Base-by-base conservation (phyloP, 83 land plant genomes). In the Thuja plicata region DNA sequence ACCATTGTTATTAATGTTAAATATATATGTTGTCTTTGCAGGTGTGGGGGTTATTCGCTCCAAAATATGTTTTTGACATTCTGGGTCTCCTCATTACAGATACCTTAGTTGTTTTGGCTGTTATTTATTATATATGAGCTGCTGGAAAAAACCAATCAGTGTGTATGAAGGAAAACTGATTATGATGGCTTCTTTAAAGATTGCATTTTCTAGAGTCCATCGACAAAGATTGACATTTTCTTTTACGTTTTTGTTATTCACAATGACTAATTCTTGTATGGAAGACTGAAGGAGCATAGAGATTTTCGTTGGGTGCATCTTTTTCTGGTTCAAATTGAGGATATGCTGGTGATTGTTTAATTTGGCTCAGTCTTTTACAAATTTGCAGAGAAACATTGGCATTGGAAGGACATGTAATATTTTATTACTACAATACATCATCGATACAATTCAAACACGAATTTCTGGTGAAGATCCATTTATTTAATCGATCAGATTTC, bases 11-110 rank as follows among this genome's bases (percentile, higher is more conserved):
- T 6, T 62, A 35, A 55, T 3, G 19, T 84, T 60, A 27, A 81
- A 90, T 1, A 34, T 91, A 9, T 17, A 70, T 81, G 43, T 79
- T 45, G 40, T 32, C 35, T 86, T 92, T 95, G 90, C 96, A 97
- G 99, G 99, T 98, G 13, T 97, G 99, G 99, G 99, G 99, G 5
- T 90, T 98, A 43, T 98, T 98, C 90, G 99, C 99, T 78, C 99
- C 99, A 16, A 98, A 98, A 86, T 98, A 93, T 89, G 99, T 98
- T 71, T 98, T 98, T 83, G 99, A 98, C 91, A 97, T 94, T 50
- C 89, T 97, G 16, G 97, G 97, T 15, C 96, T 98, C 40, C 86
- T 98, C 73, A 91, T 97, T 2, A 90, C 94, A 32, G 99, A 98
- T 83, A 77, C 91, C 80, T 86, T 95, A 12, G 91, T 97, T 85